These are phyloP conservation scores for Iberis pinnata DNA, from an alignment of 345 rosid species.

Conservation along the genomic window DNA sequence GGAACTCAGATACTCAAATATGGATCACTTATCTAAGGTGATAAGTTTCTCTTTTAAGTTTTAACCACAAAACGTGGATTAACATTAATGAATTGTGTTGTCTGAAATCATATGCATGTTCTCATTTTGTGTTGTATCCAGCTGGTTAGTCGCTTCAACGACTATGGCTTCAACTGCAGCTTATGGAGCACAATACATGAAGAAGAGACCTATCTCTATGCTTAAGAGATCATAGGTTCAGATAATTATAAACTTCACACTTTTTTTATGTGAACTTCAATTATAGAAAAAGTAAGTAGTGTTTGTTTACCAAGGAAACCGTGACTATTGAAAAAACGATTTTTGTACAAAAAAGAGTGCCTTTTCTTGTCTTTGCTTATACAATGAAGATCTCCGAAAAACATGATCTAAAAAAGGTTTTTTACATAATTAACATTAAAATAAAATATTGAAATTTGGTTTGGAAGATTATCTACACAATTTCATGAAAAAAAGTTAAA, in stretches of 20 bases:
- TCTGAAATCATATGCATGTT: background rate
- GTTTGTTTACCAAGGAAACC: too few relatives aligned
- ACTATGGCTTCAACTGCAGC: conserved; percentile 76
- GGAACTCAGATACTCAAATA: conserved; percentile 53
- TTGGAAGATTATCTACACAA: background rate
- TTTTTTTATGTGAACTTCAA: too few relatives aligned
- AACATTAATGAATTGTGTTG: too few relatives aligned
- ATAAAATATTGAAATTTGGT: too few relatives aligned
- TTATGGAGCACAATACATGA: conserved; percentile 63
- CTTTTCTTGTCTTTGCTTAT: too few relatives aligned
- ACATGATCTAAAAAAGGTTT: too few relatives aligned
- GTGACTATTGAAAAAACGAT: too few relatives aligned
- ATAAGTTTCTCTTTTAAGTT: background rate
- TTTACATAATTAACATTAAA: background rate
- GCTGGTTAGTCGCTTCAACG: conserved; percentile 83
- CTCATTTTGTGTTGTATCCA: conserved; percentile 21
- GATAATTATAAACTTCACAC: too few relatives aligned
- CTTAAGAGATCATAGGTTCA: conserved; percentile 37
- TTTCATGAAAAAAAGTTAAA: background rate
- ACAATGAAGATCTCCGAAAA: too few relatives aligned
- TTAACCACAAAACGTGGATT: too few relatives aligned
- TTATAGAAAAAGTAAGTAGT: too few relatives aligned
- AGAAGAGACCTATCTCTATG: conserved; percentile 37
- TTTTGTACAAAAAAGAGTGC: too few relatives aligned
- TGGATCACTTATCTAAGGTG: conserved; percentile 72